Evolutionary conservation across 768 basidiomycete species (phyloP).

Genomic region (Imleria badia): DNA sequence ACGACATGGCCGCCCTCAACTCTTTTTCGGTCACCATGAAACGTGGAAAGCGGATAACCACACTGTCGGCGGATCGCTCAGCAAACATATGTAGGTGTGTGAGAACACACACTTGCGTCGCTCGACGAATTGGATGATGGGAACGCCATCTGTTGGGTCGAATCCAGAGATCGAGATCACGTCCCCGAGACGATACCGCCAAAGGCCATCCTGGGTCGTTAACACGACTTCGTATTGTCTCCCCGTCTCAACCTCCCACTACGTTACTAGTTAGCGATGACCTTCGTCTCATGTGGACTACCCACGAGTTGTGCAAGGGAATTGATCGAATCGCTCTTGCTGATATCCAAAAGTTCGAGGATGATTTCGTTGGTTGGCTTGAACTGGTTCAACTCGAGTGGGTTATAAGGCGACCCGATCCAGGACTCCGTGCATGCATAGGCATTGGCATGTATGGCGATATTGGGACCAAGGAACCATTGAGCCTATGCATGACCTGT

Average conservation of each 20-base stretch:
- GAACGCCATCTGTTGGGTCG: conserved; percentile 12
- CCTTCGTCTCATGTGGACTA: background rate
- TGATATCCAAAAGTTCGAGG: conserved; percentile 18
- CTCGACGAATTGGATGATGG: conserved; percentile 16
- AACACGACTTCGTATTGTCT: conserved; percentile 16
- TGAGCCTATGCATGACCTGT: background rate
- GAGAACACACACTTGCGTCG: conserved; percentile 4
- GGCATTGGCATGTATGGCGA: background rate
- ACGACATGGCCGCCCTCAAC: conserved; percentile 5
- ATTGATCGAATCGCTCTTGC: background rate
- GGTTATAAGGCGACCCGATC: conserved; percentile 7
- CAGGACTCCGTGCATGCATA: conserved; percentile 1
- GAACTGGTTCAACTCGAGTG: conserved; percentile 7
- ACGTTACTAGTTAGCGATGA: background rate
- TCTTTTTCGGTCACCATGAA: conserved; percentile 11
- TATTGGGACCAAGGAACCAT: conserved; percentile 12
- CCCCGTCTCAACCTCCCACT: conserved; percentile 18
- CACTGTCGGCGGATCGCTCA: background rate
- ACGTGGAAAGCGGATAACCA: conserved; percentile 4
- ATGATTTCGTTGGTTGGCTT: background rate
- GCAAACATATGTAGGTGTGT: background rate
- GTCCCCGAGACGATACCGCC: conserved; percentile 24
- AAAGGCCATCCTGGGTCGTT: conserved; percentile 17
- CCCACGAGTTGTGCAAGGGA: conserved; percentile 1
- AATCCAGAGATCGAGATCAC: conserved; percentile 22